Conservation (phyloP, 805 yeast genomes). For the Suhomyces tanzawaensis region DNA sequence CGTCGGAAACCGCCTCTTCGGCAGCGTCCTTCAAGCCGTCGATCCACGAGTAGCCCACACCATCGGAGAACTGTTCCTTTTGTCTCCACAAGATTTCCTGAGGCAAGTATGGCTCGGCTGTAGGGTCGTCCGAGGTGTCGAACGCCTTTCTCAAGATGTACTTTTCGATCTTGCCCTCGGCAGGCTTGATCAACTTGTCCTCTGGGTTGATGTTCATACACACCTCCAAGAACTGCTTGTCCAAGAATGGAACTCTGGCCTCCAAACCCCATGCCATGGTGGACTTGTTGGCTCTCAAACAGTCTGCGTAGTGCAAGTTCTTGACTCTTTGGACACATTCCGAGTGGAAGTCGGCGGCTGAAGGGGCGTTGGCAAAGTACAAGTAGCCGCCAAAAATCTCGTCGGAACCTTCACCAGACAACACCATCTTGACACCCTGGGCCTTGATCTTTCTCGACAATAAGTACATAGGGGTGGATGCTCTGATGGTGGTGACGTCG, state of each 20-base stretch:
- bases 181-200: constrained; percentile 77
- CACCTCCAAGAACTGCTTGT: constrained; percentile 84
- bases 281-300: constrained; percentile 98
- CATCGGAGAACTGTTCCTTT: constrained; percentile 99
- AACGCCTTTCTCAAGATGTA: constrained; percentile 97
- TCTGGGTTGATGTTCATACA: constrained; percentile 94
- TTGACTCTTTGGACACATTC: constrained; percentile 96
- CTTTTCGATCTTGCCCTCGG: constrained; percentile 84
- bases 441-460: constrained; percentile 97
- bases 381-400: constrained; percentile 98
- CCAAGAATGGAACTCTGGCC: constrained; percentile 99
- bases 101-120: constrained; percentile 83
- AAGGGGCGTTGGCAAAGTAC: constrained; percentile 96
- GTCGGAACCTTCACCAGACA: constrained; percentile 98
- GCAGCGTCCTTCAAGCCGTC: constrained; percentile 97
- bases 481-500: constrained; percentile 98
- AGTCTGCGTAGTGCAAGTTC: constrained; percentile 95
- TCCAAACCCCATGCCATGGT: constrained; percentile 99
- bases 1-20: constrained; percentile 81
- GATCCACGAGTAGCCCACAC: constrained; percentile 99
- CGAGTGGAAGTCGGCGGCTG: constrained; percentile 86
- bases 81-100: constrained; percentile 98
- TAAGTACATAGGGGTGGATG: constrained; percentile 98
- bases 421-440: constrained; percentile 98
- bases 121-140: constrained; percentile 84